Percentiles rank a stretch among this genome's conserved stretches.
Conservation (phyloP, 306 rosid species). For the Vicia faba region DNA sequence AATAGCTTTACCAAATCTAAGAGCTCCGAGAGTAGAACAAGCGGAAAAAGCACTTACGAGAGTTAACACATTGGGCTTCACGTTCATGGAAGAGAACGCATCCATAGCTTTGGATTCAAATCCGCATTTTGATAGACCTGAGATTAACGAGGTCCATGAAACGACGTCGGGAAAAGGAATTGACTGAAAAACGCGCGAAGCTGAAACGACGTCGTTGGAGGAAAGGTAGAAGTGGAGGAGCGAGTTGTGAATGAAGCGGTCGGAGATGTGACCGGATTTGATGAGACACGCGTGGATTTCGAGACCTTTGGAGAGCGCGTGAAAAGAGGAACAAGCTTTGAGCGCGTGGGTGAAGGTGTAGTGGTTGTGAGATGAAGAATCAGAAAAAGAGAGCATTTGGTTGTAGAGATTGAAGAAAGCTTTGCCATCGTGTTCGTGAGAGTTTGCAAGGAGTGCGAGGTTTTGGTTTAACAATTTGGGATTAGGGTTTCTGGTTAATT, state of each 20-base stretch:
- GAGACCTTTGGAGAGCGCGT: slow-evolving; percentile 51
- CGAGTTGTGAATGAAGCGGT: slow-evolving; percentile 65
- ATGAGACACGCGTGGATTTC: slow-evolving; percentile 69
- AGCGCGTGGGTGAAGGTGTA: slow-evolving; percentile 77
- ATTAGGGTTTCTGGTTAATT: slow-evolving; percentile 56
- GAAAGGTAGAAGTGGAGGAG: slow-evolving; percentile 63
- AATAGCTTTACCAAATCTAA: slow-evolving; percentile 57
- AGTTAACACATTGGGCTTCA: slow-evolving; percentile 59
- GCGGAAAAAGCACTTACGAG: slow-evolving; percentile 66
- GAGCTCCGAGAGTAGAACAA: slow-evolving; percentile 59
- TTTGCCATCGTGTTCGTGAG: slow-evolving; percentile 44
- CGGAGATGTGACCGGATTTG: slow-evolving; percentile 62
- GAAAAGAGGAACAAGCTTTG: slow-evolving; percentile 55
- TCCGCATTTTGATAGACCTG: slow-evolving; percentile 71
- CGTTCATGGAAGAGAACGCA: slow-evolving; percentile 53
- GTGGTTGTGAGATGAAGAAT: slow-evolving; percentile 62
- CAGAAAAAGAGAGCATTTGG: slow-evolving; percentile 50
- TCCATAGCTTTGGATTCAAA: slow-evolving; percentile 60
- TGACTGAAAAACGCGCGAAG: slow-evolving; percentile 52
- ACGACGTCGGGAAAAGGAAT: slow-evolving; percentile 61
- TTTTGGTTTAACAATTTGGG: slow-evolving; percentile 55
- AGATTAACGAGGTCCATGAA: slow-evolving; percentile 74
- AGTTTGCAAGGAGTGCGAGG: slow-evolving; percentile 45
- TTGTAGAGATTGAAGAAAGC: slow-evolving; percentile 56
- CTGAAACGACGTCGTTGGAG: slow-evolving; percentile 48